These are phyloP conservation scores for Leucosporidium scottii DNA, from an alignment of 768 basidiomycete genomes.

Conservation along the genomic window DNA sequence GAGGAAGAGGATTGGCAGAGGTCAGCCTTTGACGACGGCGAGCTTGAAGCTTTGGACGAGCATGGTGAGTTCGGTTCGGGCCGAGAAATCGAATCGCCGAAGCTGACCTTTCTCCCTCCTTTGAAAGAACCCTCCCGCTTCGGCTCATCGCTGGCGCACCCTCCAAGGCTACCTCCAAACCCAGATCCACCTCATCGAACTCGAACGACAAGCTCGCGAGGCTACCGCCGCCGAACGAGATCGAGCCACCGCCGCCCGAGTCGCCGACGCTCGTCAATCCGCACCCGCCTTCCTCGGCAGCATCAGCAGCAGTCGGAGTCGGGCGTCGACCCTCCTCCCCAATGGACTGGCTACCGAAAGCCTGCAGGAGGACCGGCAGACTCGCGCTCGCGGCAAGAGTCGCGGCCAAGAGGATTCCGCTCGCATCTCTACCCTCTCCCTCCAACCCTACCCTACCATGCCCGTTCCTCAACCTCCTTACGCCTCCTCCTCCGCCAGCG, in stretches of 20 bases:
- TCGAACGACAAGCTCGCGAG: constrained; percentile 70
- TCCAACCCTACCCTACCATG: constrained; percentile 14
- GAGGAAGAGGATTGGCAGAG: constrained; percentile 34
- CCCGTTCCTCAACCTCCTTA: too few relatives aligned
- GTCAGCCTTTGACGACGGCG: constrained; percentile 40
- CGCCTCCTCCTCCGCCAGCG: not conserved
- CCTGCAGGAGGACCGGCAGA: constrained; percentile 44
- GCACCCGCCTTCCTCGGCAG: constrained; percentile 44
- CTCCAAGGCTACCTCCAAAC: constrained; percentile 72
- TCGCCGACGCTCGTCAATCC: constrained; percentile 10
- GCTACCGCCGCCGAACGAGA: constrained; percentile 64
- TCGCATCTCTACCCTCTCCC: constrained; percentile 4
- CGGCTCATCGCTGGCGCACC: constrained; percentile 73
- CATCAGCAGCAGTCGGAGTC: constrained; percentile 59
- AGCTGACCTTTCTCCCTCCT: not conserved
- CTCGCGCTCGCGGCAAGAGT: constrained; percentile 8
- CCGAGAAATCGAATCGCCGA: not conserved
- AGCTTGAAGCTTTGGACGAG: constrained; percentile 44
- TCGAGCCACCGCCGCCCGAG: constrained; percentile 40
- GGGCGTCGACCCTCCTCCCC: constrained; percentile 57
- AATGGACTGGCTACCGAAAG: constrained; percentile 86
- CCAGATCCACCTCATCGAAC: constrained; percentile 71
- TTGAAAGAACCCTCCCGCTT: constrained; percentile 81
- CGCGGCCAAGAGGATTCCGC: constrained; percentile 1
- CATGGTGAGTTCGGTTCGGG: constrained; percentile 46